Percentiles rank a stretch among this genome's conserved stretches.
Conservation (phyloP, 2,329 filamentous ascomycete genomes). For the Nemania sp. region DNA sequence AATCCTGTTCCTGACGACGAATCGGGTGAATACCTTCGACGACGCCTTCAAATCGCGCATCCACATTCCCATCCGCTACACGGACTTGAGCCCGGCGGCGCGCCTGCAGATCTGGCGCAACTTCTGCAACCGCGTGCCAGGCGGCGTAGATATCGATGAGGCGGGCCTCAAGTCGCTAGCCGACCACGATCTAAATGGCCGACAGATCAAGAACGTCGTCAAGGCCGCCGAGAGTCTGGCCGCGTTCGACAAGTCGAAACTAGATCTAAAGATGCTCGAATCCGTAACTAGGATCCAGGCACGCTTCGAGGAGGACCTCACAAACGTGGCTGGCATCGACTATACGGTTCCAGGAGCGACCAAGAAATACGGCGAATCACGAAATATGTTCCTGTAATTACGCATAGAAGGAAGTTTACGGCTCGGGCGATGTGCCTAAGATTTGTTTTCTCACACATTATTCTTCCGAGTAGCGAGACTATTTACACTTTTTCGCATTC, state of each 20-base stretch:
- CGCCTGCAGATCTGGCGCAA: slow-evolving; percentile 47
- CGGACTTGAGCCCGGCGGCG: slow-evolving; percentile 34
- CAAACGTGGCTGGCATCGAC: slow-evolving; percentile 15
- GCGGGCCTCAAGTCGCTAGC: slow-evolving; percentile 39
- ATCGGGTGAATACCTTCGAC: slow-evolving; percentile 43
- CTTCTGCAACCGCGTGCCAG: slow-evolving; percentile 45
- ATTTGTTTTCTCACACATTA: background rate
- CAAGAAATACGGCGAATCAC: slow-evolving; percentile 14
- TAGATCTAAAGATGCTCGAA: slow-evolving; percentile 48
- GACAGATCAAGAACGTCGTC: slow-evolving; percentile 53
- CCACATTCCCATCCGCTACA: slow-evolving; percentile 45
- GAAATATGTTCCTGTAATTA: slow-evolving; percentile 19
- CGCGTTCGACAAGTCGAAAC: slow-evolving; percentile 46
- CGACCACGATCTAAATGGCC: slow-evolving; percentile 48
- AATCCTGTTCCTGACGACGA: slow-evolving; percentile 45
- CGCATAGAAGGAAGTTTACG: background rate
- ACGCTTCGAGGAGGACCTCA: slow-evolving; percentile 49
- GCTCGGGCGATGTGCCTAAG: background rate
- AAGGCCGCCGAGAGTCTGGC: slow-evolving; percentile 51
- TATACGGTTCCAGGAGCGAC: slow-evolving; percentile 15
- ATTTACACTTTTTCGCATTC: background rate
- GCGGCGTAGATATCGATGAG: slow-evolving; percentile 42
- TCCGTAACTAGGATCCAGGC: slow-evolving; percentile 50
- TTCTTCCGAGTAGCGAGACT: background rate
- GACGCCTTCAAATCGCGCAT: slow-evolving; percentile 44